Percentiles rank a stretch among this genome's conserved stretches.
phyloP scores from a whole-genome alignment of 371 early-diverging fungal genomes.

The Rhizopus microsporus region DNA sequence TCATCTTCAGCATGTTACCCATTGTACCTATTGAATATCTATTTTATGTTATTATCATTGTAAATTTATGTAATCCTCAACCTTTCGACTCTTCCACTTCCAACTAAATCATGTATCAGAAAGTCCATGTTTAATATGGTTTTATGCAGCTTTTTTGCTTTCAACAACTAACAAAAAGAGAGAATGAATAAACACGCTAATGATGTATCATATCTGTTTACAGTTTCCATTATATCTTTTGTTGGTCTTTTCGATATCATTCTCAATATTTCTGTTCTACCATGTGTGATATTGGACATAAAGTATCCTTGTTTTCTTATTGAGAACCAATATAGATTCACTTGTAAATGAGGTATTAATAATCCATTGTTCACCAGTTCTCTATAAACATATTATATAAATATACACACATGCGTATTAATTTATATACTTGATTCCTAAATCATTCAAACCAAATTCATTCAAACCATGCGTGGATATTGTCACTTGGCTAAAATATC shows the following conservation, averaged over 20 bases:
- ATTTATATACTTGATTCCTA: conserved; percentile 14
- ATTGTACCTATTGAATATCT: conserved; percentile 12
- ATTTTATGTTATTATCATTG: not conserved
- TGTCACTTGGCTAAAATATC: conserved; percentile 8
- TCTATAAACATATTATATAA: not conserved
- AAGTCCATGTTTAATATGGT: conserved; percentile 20
- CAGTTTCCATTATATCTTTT: conserved; percentile 30
- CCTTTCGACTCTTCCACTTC: conserved; percentile 32
- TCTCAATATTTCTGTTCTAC: conserved; percentile 19
- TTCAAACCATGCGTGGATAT: conserved; percentile 9
- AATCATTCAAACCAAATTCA: conserved; percentile 8
- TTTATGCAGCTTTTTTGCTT: conserved; percentile 22
- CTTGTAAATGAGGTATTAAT: conserved; percentile 16
- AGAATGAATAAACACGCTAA: not conserved
- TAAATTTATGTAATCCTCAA: conserved; percentile 7
- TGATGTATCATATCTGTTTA: conserved; percentile 2
- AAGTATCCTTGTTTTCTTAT: conserved; percentile 23
- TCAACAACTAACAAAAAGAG: conserved; percentile 16
- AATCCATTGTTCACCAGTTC: conserved; percentile 19
- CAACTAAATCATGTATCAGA: conserved; percentile 28
- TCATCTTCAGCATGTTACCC: conserved; percentile 22
- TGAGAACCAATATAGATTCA: conserved; percentile 22
- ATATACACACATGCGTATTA: not conserved
- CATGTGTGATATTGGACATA: conserved; percentile 20
- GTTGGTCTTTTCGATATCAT: conserved; percentile 23